Evolutionary conservation across 2,329 filamentous ascomycete species (phyloP).

Genomic region (Talaromyces sp.): DNA sequence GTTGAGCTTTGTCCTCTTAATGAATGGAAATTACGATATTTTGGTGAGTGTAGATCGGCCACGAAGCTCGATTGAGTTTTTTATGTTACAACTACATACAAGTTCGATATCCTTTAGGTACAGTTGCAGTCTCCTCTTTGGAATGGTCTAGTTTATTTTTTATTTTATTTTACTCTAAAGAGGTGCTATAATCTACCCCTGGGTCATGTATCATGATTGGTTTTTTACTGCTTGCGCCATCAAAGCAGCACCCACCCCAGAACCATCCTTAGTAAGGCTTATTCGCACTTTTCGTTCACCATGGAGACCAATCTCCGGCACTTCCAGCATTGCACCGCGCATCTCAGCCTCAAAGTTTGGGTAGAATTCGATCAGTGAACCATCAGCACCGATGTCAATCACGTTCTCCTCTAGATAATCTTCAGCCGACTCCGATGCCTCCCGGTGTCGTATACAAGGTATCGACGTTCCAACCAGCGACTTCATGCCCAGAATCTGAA

Average conservation of each 20-base stretch:
- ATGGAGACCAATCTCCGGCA: conserved; percentile 8
- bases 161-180: no score
- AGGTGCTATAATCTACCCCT: no score
- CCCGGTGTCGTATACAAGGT: not conserved
- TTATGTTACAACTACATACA: no score
- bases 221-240: conserved; percentile 17
- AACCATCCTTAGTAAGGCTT: conserved; percentile 20
- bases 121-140: no score
- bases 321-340: conserved; percentile 15
- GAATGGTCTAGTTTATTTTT: no score
- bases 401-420: conserved; percentile 2
- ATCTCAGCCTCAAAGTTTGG: conserved; percentile 18
- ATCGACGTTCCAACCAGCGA: not conserved
- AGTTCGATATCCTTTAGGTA: no score
- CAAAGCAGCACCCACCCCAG: conserved; percentile 19
- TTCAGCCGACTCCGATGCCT: not conserved
- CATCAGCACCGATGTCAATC: conserved; percentile 20
- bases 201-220: not conserved
- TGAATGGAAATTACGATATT: no score
- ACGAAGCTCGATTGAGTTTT: no score
- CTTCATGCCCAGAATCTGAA: conserved; percentile 5
- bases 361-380: conserved; percentile 18
- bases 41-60: no score
- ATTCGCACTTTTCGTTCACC: conserved; percentile 18
- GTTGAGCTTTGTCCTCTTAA: no score